Conservation (phyloP, 1,139 yeast genomes). For the Suhomyces guaymorum region DNA sequence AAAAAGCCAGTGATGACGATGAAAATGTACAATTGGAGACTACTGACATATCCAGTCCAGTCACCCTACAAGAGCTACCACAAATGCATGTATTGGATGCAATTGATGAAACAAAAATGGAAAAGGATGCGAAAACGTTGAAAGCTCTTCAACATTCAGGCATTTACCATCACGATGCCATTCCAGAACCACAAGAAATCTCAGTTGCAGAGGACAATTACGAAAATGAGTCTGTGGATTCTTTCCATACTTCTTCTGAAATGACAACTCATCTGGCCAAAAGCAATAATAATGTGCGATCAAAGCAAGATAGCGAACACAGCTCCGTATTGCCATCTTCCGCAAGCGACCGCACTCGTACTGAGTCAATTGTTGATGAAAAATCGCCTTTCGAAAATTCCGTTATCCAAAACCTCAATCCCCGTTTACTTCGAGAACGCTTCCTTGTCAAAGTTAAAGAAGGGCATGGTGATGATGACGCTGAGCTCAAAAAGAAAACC, state of each 20-base stretch:
- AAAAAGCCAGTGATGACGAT: too few species aligned
- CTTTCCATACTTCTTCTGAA: conserved; percentile 13
- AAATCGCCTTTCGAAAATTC: conserved; percentile 37
- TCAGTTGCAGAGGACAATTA: conserved; percentile 4
- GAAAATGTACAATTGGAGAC: too few species aligned
- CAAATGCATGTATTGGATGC: neutral
- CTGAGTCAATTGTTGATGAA: neutral
- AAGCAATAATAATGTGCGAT: neutral
- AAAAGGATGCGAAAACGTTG: neutral
- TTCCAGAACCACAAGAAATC: conserved; percentile 4
- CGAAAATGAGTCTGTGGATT: conserved; percentile 8
- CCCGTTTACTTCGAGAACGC: conserved; percentile 26
- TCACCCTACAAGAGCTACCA: neutral
- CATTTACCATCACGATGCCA: neutral
- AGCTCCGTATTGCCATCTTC: too few species aligned
- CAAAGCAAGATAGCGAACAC: neutral
- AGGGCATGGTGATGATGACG: conserved; percentile 11
- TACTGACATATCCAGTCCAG: too few species aligned
- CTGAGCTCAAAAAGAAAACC: conserved; percentile 14
- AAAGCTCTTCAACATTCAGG: neutral
- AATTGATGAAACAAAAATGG: conserved; percentile 3
- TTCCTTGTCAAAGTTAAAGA: conserved; percentile 21
- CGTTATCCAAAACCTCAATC: conserved; percentile 34
- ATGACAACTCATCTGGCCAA: neutral
- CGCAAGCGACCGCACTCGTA: too few species aligned